Percentiles rank a stretch among this genome's conserved stretches.
Evolutionary conservation across 345 rosid species (phyloP).

Genomic region (Citropsis articulata): DNA sequence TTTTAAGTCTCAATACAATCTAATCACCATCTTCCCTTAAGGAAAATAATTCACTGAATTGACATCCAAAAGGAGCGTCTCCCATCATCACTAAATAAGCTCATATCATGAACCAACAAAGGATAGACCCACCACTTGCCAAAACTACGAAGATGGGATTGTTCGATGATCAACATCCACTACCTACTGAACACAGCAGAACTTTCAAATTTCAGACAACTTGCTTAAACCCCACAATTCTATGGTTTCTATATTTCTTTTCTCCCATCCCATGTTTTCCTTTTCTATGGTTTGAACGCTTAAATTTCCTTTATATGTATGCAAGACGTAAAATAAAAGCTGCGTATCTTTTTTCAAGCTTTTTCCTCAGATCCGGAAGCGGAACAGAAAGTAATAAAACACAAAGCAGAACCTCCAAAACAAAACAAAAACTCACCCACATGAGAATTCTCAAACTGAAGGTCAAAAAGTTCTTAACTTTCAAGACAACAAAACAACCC

Average conservation of each 20-base stretch:
- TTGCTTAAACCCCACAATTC: constrained; percentile 17
- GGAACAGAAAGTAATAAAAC: constrained; percentile 4
- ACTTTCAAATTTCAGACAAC: constrained; percentile 20
- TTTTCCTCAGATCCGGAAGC: constrained; percentile 14
- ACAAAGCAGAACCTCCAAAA: constrained; percentile 8
- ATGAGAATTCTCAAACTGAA: constrained; percentile 4
- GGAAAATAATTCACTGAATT: constrained; percentile 1
- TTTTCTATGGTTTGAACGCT: neutral
- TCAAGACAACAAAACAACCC: constrained; percentile 1
- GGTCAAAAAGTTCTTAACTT: constrained; percentile 1
- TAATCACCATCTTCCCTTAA: constrained; percentile 8
- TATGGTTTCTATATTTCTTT: neutral
- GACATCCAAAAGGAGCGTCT: neutral
- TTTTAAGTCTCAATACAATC: constrained; percentile 15
- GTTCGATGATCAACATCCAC: constrained; percentile 15
- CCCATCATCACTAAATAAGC: constrained; percentile 10
- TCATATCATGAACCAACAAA: neutral
- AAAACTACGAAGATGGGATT: constrained; percentile 5
- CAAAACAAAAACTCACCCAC: constrained; percentile 14
- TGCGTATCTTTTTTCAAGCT: neutral
- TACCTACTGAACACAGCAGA: constrained; percentile 22
- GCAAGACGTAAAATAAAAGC: constrained; percentile 1
- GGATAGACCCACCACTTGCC: constrained; percentile 26
- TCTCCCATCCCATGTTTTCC: neutral
- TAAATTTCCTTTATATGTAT: neutral